Conservation (phyloP, 305 asterid species). For the Striga hermonthica region DNA sequence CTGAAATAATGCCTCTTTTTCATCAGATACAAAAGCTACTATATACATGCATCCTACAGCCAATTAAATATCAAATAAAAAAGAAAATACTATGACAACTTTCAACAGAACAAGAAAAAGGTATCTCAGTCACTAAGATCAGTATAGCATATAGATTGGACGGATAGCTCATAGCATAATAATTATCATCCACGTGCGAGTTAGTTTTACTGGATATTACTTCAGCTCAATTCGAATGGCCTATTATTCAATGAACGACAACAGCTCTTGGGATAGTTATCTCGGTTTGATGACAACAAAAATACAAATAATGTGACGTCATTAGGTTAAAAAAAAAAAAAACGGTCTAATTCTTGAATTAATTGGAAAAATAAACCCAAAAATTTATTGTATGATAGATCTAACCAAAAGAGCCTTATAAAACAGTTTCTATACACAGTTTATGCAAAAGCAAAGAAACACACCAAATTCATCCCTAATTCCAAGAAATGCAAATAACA, state of each 20-base stretch:
- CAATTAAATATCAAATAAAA: too few relatives aligned
- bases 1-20: conserved; percentile 47
- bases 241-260: neutral
- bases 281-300: neutral
- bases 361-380: too few relatives aligned
- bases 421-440: conserved; percentile 5
- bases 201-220: neutral
- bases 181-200: neutral
- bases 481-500: conserved; percentile 20
- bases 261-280: neutral
- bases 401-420: neutral
- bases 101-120: neutral
- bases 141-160: neutral
- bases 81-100: too few relatives aligned
- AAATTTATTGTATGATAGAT: neutral
- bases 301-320: neutral
- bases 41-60: too few relatives aligned
- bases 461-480: neutral
- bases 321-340: too few relatives aligned
- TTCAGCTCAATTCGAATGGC: neutral
- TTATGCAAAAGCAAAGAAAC: conserved; percentile 22
- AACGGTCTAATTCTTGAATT: neutral
- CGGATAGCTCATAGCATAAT: neutral
- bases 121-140: too few relatives aligned
- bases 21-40: conserved; percentile 31